Evolutionary conservation across 2,329 filamentous ascomycete species (phyloP), one percentile per base, ranked within the genome.

Genomic region (Cytospora paraplurivora): DNA sequence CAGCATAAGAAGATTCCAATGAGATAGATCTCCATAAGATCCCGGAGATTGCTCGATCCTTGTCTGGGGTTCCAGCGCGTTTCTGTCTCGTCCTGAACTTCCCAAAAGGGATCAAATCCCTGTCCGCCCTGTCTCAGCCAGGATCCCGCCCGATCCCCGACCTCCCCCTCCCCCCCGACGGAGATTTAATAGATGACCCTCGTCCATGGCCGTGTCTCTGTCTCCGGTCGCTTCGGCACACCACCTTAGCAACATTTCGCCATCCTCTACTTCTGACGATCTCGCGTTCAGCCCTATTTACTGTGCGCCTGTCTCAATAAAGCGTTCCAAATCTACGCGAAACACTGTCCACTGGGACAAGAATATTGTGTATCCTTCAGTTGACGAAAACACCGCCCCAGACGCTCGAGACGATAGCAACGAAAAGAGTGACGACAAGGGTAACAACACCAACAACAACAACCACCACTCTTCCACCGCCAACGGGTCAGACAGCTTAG

Each of bases 271-370:
- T 38, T 27, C n/a, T 37, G 19, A 55, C 38, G 55, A 61, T 19
- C 38, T 52, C 34, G 51, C 27, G 19, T 19, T 51, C 33, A 55
- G 41, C 38, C 51, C 59, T 34, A 21, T 44, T n/a, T 53, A 61
- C 33, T 34, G 27, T 47, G 13, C 37, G 35, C 52, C 34, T 47
- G 52, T 21, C 47, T 1, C 50, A 17, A 49, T 19, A 35, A 63
- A 47, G 19, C 19, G 37, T 17, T 13, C 10, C 27, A 59, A 58
- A 49, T 13, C 59, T 49, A 44, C 38, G 15, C 62, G 62, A 19
- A 64, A 58, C 53, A 64, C 61, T n/a, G 61, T 66, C 21, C 61
- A 63, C 27, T 66, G 62, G 64, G 62, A 64, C n/a, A 56, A 44
- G 17, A 41, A 47, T 21, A 21, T 52, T 7, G 47, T 56, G 13